phyloP scores from a whole-genome alignment of 768 basidiomycete species.

The Hygrophoropsis aurantiaca region DNA sequence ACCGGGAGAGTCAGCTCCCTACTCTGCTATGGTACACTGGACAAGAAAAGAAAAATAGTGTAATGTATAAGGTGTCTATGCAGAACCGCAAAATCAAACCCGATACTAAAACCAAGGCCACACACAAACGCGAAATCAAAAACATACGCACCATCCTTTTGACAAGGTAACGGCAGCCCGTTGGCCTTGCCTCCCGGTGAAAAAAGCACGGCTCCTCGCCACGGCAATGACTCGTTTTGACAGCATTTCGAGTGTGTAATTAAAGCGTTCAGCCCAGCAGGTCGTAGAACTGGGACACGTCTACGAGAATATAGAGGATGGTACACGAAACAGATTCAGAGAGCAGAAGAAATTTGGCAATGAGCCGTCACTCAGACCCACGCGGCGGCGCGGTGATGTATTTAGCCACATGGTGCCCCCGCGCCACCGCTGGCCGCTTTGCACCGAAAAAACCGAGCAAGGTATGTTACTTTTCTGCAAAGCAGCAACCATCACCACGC shows the following conservation, averaged over 20 bases:
- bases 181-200: slow-evolving; percentile 36
- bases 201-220: slow-evolving; percentile 58
- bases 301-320: not conserved
- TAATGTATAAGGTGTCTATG: too few species aligned
- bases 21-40: too few species aligned
- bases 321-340: not conserved
- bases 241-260: slow-evolving; percentile 45
- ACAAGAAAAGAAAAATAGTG: slow-evolving; percentile 9
- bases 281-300: slow-evolving; percentile 1
- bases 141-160: slow-evolving; percentile 47
- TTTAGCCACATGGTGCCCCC: slow-evolving; percentile 1
- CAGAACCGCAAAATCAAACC: too few species aligned
- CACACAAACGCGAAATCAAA: not conserved
- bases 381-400: slow-evolving; percentile 1
- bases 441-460: slow-evolving; percentile 6
- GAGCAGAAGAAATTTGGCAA: too few species aligned
- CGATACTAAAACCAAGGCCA: too few species aligned
- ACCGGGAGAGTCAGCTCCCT: slow-evolving; percentile 10
- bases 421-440: slow-evolving; percentile 7
- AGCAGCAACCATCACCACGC: not conserved
- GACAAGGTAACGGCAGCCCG: slow-evolving; percentile 34
- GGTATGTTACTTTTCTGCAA: too few species aligned
- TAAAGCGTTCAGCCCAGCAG: slow-evolving; percentile 1
- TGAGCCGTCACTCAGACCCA: not conserved
- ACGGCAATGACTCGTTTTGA: slow-evolving; percentile 68